phyloP scores from a whole-genome alignment of 768 basidiomycete genomes.

The Boletus fagicola region DNA sequence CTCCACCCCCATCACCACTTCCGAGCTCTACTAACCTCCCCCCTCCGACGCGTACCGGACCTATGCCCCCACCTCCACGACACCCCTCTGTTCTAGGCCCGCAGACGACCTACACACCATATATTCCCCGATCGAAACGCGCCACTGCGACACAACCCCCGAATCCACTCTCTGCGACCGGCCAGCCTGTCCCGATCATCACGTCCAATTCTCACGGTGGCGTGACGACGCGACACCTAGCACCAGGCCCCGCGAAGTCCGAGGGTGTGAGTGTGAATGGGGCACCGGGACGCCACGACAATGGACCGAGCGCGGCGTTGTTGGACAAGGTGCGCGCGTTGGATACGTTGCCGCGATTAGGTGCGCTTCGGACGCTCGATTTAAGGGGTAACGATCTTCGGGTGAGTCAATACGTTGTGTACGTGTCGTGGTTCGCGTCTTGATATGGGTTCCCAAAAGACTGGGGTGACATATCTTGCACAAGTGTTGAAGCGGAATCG shows the following conservation, averaged over 20 bases:
- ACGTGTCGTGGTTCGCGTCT: not conserved
- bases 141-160: conserved; percentile 27
- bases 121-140: conserved; percentile 67
- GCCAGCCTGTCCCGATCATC: conserved; percentile 65
- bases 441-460: conserved; percentile 32
- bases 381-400: conserved; percentile 89
- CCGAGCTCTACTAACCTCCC: conserved; percentile 27
- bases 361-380: conserved; percentile 85
- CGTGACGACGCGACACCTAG: conserved; percentile 45
- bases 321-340: conserved; percentile 88
- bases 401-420: conserved; percentile 46
- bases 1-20: conserved; percentile 28
- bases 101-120: conserved; percentile 82
- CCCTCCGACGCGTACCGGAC: conserved; percentile 34
- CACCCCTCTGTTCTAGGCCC: conserved; percentile 46
- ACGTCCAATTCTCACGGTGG: conserved; percentile 60
- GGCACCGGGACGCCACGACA: conserved; percentile 20
- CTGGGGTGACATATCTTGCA: conserved; percentile 84
- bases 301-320: conserved; percentile 70
- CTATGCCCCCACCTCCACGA: conserved; percentile 47
- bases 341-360: conserved; percentile 81
- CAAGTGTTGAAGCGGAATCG: conserved; percentile 96
- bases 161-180: conserved; percentile 39
- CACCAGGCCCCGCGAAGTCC: not conserved
- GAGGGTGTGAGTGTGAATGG: conserved; percentile 7